Evolutionary conservation across 2,329 filamentous ascomycete genomes (phyloP), one percentile per base, ranked within the genome.

Genomic region (Graphilbum fragrans): DNA sequence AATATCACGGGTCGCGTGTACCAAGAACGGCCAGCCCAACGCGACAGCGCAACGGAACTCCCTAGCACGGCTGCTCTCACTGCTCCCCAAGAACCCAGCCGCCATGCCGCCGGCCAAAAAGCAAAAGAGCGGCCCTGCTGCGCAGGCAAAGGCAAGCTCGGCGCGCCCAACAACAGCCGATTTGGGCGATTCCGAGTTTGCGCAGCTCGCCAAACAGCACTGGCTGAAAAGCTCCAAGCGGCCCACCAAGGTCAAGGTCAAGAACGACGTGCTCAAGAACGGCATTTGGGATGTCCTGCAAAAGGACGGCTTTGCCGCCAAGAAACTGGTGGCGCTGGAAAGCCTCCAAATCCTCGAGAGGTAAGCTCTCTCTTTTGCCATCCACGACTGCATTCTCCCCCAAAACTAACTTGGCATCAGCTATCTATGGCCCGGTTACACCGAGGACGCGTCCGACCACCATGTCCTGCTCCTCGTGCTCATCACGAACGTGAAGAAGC

Each of bases 341-440:
- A 90, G 87, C 52, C 63, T 96, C 52, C 92, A 95, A 64, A 78
- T 88, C 34, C 64, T 98, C 45, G 92, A 98, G 60, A 83, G 74
- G 80, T 84, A 64, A 18, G 63, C 14, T 48, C 12, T 32, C 11
- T 23, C 32, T 27, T 23, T 29, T 18, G 10, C 21, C 10, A 21
- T 22, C 5, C 35, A 38, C 5, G 3, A 22, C 23, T n/a, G 20
- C 23, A 33, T 23, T 21, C 9, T 32, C 16, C 3, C 23, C n/a
- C n/a, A n/a, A n/a, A n/a, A n/a, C 42, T 34, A 33, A 31, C 37
- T 41, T n/a, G 27, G 23, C 16, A 44, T 46, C 46, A 85, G 86
- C 55, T 96, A 94, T 57, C 72, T 98, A 22, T 98, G 92, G 92
- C 92, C 92, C 36, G 86, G 83, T 39, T 98, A 93, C 58, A 79